Base-by-base conservation (phyloP, 805 yeast genomes). In the Saccharomyces paradoxus region DNA sequence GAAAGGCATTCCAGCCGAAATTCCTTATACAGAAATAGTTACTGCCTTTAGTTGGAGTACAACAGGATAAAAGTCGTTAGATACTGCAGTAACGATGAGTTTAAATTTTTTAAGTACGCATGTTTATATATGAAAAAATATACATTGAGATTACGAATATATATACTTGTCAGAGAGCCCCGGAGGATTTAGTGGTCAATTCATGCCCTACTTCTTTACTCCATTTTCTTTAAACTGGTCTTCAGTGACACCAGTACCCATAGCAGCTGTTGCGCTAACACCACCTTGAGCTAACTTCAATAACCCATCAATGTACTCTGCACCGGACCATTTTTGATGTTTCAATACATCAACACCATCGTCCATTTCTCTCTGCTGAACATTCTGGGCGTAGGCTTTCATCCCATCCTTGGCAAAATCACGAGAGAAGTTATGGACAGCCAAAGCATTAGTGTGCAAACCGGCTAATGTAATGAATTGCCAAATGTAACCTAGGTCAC, bases 301-400 rank as follows among this genome's bases (percentile, higher is more conserved):
- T 67, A 92, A 77, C 56, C 89, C 85, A 73, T 92, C 98, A 68
- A 92, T 86, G 77, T 89, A 91, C 74, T 89, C 96, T 30, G 98
- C 98, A 70, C 98, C 98, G 47, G 97, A 89, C 98, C 98, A 92
- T 74, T 91, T 89, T 75, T 92, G 98, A 74, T 92, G 98, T 79
- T 90, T 92, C 60, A 92, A 95, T 56, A 92, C 96, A 73, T 92
- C 98, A 61, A 91, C 96, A 60, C 89, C 91, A 56, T 77, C 78
- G 65, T 85, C 89, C 71, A 91, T 87, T 78, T 92, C 98, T 57
- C 83, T 86, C 58, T 84, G 81, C 77, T 92, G 98, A 57, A 92
- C 85, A 60, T 77, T 77, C 70, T 84, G 86, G 55, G 97, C 98
- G 71, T 92, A 92, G 7, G 97, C 97, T 74, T 85, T 86, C 98